Percentiles rank a stretch among this genome's conserved stretches.
Evolutionary conservation across 768 basidiomycete species (phyloP).

Genomic region (Porpolomopsis calyptriformis): DNA sequence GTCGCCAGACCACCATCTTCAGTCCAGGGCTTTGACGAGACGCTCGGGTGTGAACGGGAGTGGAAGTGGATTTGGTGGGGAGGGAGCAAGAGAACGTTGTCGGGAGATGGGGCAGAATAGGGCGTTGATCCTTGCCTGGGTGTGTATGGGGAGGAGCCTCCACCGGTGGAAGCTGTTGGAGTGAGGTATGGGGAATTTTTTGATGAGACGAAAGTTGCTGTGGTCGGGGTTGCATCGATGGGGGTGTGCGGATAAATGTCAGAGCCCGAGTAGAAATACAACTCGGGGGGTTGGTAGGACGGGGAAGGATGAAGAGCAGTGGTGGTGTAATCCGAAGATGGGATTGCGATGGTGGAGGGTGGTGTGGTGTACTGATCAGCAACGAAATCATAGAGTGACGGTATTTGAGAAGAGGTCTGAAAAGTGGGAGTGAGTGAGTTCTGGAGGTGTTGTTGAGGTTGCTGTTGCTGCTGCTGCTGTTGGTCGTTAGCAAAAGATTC

Average conservation of each 20-base stretch:
- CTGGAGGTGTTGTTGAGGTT: constrained; percentile 12
- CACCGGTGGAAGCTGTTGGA: not conserved
- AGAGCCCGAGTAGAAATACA: constrained; percentile 11
- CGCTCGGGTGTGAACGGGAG: constrained; percentile 2
- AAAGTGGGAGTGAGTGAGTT: constrained; percentile 8
- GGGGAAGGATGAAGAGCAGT: not conserved
- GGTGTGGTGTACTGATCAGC: constrained; percentile 20
- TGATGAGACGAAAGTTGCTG: constrained; percentile 5
- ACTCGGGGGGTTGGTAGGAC: not conserved
- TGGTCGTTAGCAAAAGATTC: constrained; percentile 22
- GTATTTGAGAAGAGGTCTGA: constrained; percentile 5
- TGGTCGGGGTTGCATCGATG: constrained; percentile 10
- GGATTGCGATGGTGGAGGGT: constrained; percentile 11
- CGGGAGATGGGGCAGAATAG: not conserved
- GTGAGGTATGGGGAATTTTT: not conserved
- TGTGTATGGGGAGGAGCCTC: not conserved
- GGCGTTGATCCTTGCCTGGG: not conserved
- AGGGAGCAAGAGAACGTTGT: constrained; percentile 8
- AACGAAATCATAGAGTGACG: constrained; percentile 15
- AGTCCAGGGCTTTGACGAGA: constrained; percentile 3
- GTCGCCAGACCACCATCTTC: constrained; percentile 1
- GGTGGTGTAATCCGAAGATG: constrained; percentile 15
- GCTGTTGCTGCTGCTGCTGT: constrained; percentile 16
- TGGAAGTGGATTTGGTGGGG: constrained; percentile 6
- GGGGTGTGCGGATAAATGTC: constrained; percentile 8